Evolutionary conservation across 2,329 filamentous ascomycete species (phyloP), one percentile per base, ranked within the genome.

Genomic region (Calycina marina): DNA sequence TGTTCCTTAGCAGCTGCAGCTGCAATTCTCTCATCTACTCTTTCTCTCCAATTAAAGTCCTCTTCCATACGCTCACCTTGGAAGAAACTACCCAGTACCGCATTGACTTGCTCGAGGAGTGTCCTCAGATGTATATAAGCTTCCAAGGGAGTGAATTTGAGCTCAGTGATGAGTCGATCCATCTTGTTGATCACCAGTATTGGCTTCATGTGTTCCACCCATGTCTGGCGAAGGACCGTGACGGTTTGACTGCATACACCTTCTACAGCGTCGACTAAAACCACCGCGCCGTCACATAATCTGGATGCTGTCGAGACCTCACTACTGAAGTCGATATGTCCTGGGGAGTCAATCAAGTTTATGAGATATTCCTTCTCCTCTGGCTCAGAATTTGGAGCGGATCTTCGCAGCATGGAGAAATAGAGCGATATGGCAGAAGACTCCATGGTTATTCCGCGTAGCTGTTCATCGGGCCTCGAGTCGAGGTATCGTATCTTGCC

Each of bases 371-470:
- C 88, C 51, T 84, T 84, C 13, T 79, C 67, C 47, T 77, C 69
- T 0, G 83, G 77, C 10, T 64, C 52, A 4, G 72, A 72, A 11
- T 84, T 76, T 2, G 78, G 76, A 2, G 70, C 63, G 22, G 72
- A 62, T 44, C 83, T 72, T 44, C 86, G 71, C 33, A 93, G 62
- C 69, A 96, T 83, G 20, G 86, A 92, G 56, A 98, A 98, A 58
- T 81, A 92, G 18, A 98, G 65, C 1, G 90, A 96, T 42, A 98
- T 98, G 40, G 90, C 90, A 4, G 88, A 96, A 0, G 90, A 96
- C 56, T 98, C 90, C 90, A 98, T 98, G n/a, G 90, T 98, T 52
- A 98, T 98, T 35, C 90, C 90, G 43, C 90, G 78, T 11, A 82
- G 70, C 59, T 98, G 90, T 56, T 98, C 90, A 57, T 98, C 90